These are phyloP conservation scores for cucumber (Cucumis sativus) DNA, from an alignment of 306 rosid species.

Conservation along the genomic window DNA sequence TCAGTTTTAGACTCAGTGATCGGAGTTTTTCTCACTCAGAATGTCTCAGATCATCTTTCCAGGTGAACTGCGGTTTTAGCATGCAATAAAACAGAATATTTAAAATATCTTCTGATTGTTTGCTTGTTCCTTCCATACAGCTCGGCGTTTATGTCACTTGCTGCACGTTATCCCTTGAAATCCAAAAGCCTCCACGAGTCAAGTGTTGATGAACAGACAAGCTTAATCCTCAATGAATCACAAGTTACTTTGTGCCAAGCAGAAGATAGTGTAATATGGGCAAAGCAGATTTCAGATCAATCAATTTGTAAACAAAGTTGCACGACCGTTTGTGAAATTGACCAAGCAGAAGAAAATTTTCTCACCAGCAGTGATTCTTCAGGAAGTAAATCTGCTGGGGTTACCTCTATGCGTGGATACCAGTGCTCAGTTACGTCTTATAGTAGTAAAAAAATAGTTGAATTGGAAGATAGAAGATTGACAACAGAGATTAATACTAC, in stretches of 20 bases:
- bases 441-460: not conserved
- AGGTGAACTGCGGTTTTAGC: conserved; percentile 22
- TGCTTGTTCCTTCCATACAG: conserved; percentile 17
- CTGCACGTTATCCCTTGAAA: conserved; percentile 31
- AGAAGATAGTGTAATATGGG: not conserved
- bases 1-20: conserved; percentile 41
- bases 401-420: not conserved
- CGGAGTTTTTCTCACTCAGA: conserved; percentile 49
- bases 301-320: conserved; percentile 1
- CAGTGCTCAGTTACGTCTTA: not conserved
- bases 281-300: not conserved
- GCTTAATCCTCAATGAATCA: not conserved
- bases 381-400: not conserved
- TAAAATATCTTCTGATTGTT: not conserved
- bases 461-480: not conserved
- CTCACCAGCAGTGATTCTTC: not conserved
- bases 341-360: not conserved
- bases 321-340: not conserved
- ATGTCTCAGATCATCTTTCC: conserved; percentile 43
- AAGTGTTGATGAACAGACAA: not conserved
- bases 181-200: not conserved
- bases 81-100: not conserved
- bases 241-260: not conserved
- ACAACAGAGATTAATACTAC: not conserved
- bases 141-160: conserved; percentile 58